Conservation (phyloP, 208 protist species). For the Hexamita inflata region DNA sequence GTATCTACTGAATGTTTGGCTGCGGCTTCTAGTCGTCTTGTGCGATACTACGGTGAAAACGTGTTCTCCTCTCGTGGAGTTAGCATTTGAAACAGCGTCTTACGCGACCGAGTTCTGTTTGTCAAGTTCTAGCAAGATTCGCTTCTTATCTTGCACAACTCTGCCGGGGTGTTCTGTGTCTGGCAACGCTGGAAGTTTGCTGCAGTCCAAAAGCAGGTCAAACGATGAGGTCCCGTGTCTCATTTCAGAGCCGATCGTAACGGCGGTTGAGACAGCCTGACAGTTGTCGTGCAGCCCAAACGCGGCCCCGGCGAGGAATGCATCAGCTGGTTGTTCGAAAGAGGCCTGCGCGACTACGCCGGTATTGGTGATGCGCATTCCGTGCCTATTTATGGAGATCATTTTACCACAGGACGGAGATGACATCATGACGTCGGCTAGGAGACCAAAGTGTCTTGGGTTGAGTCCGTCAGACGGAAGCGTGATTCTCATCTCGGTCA, state of each 20-base stretch:
- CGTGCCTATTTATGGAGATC: conserved; percentile 72
- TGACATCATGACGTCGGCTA: conserved; percentile 87
- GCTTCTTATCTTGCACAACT: too few relatives aligned
- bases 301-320: conserved; percentile 83
- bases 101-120: too few relatives aligned
- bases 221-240: conserved; percentile 83
- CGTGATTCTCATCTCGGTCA: conserved; percentile 49
- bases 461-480: conserved; percentile 82
- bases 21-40: too few relatives aligned
- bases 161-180: neutral
- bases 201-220: conserved; percentile 75
- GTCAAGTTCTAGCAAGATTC: too few relatives aligned
- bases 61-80: too few relatives aligned
- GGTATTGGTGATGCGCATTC: conserved; percentile 77
- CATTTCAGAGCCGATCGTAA: conserved; percentile 88
- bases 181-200: conserved; percentile 58
- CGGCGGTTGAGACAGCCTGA: conserved; percentile 80
- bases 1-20: too few relatives aligned
- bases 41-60: too few relatives aligned
- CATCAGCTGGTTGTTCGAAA: conserved; percentile 98
- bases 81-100: too few relatives aligned
- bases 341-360: conserved; percentile 87
- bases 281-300: conserved; percentile 82
- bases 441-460: conserved; percentile 86
- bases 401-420: conserved; percentile 65